A percentile compares a stretch with the other conserved stretches of the same genome.
Conservation (phyloP, 2,329 filamentous ascomycete species). For the Pseudogymnoascus sp. region DNA sequence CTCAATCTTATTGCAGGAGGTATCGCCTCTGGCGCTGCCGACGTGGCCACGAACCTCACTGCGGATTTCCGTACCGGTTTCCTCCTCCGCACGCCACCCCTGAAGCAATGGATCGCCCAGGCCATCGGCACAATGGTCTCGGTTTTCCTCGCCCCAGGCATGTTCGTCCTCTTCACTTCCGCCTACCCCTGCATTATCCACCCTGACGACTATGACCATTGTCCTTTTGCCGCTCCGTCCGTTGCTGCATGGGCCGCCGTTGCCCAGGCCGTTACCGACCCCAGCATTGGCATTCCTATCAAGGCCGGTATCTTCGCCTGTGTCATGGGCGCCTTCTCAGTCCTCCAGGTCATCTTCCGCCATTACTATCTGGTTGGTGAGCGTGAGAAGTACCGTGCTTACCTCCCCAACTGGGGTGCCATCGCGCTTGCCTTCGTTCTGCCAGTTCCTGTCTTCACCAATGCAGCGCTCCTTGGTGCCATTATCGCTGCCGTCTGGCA, state of each 20-base stretch:
- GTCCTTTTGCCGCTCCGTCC: constrained; percentile 55
- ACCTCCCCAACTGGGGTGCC: constrained; percentile 56
- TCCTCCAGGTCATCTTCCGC: constrained; percentile 44
- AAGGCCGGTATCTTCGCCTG: constrained; percentile 52
- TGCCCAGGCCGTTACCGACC: constrained; percentile 53
- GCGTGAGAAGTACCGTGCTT: constrained; percentile 47
- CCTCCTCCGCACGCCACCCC: constrained; percentile 56
- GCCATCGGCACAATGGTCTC: constrained; percentile 54
- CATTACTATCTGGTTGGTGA: constrained; percentile 48
- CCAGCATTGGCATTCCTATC: constrained; percentile 46
- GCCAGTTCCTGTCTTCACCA: constrained; percentile 49
- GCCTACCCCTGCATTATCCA: constrained; percentile 63
- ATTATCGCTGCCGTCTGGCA: constrained; percentile 46
- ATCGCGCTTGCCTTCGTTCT: constrained; percentile 53
- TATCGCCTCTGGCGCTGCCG: constrained; percentile 49
- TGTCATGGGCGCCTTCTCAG: constrained; percentile 45
- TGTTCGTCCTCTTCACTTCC: constrained; percentile 60
- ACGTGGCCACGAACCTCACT: constrained; percentile 46
- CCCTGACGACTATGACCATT: constrained; percentile 36
- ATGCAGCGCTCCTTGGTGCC: constrained; percentile 52
- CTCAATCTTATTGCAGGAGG: constrained; percentile 60
- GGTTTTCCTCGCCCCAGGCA: constrained; percentile 59
- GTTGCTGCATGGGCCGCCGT: constrained; percentile 61
- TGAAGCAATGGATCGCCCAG: constrained; percentile 61
- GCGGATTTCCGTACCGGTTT: constrained; percentile 63